Evolutionary conservation across 202 grass and related monocot species (phyloP), one percentile per base, ranked within the genome.

Genomic region (Digitaria exilis): DNA sequence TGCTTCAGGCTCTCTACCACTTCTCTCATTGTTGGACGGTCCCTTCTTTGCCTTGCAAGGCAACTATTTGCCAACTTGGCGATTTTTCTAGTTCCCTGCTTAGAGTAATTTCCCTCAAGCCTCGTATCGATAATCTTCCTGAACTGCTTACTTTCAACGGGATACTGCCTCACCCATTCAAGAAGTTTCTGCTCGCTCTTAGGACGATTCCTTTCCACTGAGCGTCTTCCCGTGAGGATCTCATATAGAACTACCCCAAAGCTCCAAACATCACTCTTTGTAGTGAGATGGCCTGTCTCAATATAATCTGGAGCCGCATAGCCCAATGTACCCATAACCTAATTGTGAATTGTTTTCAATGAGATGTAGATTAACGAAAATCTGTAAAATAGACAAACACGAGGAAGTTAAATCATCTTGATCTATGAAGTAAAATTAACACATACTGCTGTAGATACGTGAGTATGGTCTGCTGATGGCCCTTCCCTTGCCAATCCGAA

Each of bases 231-330:
- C 0, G 92, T 90, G 41, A 94, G 82, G 65, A 94, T 87, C 82
- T 94, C 92, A 69, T 92, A 94, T 45, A 94, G 73, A 63, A 94
- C 92, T 1, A 94, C 89, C 54, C 92, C 92, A 74, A 94, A 94
- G 65, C 92, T 94, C 86, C 89, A 94, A 43, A 92, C 89, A 25
- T 94, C 92, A 75, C 92, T 92, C 63, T 94, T 94, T 56, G 75
- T 75, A 48, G 92, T 94, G 71, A 94, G 89, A 82, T 94, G 92
- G 26, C 89, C 92, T 46, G 92, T 94, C 54, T 85, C 92, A 22
- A 94, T 0, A 35, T 94, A 94, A 58, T 94, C 92, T 61, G 92
- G 92, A 46, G 89, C 92, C 15, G 87, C 92, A 45, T 92, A 94
- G 32, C 92, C 92, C 22, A 88, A 80, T 14, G 92, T 94, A 26